Evolutionary conservation across 768 basidiomycete species (phyloP).

Genomic region (Daedalea quercina): DNA sequence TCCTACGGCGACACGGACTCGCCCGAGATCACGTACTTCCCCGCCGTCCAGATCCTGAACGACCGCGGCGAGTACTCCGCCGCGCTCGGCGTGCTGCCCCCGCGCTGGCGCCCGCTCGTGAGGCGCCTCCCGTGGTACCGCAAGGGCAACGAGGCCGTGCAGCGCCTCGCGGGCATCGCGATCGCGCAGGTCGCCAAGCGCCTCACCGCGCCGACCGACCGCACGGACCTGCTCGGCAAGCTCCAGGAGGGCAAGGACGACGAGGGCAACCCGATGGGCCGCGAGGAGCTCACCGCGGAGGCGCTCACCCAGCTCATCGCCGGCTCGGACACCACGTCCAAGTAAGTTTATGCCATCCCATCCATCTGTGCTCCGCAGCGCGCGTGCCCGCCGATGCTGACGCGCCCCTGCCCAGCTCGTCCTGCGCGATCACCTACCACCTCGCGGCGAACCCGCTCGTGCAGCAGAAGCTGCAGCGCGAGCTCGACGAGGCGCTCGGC

Average conservation of each 20-base stretch:
- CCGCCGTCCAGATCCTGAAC: constrained; percentile 82
- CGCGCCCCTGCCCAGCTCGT: constrained; percentile 48
- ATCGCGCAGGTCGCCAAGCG: constrained; percentile 61
- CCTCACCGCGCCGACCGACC: constrained; percentile 58
- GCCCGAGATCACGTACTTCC: constrained; percentile 42
- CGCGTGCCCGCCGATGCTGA: not conserved
- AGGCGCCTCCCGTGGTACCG: constrained; percentile 64
- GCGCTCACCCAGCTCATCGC: constrained; percentile 82
- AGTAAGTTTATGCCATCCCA: constrained; percentile 42
- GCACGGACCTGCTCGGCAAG: constrained; percentile 77
- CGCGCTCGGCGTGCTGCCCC: constrained; percentile 72
- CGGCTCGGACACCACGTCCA: constrained; percentile 90
- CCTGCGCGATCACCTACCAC: constrained; percentile 84
- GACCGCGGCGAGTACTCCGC: constrained; percentile 84
- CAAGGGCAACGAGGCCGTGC: constrained; percentile 57
- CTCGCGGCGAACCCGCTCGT: constrained; percentile 60
- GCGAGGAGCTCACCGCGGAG: constrained; percentile 83
- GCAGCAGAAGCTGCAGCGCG: constrained; percentile 68
- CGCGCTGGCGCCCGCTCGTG: constrained; percentile 60
- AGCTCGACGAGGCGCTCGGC: constrained; percentile 57
- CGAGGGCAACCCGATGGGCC: constrained; percentile 74
- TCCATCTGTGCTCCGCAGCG: not conserved
- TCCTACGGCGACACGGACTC: constrained; percentile 45
- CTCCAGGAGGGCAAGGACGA: constrained; percentile 74
- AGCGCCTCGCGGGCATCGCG: constrained; percentile 72